Percentiles rank a stretch among this genome's conserved stretches.
These are phyloP conservation scores for Alliaria petiolata DNA, from an alignment of 345 rosid species.

Conservation along the genomic window DNA sequence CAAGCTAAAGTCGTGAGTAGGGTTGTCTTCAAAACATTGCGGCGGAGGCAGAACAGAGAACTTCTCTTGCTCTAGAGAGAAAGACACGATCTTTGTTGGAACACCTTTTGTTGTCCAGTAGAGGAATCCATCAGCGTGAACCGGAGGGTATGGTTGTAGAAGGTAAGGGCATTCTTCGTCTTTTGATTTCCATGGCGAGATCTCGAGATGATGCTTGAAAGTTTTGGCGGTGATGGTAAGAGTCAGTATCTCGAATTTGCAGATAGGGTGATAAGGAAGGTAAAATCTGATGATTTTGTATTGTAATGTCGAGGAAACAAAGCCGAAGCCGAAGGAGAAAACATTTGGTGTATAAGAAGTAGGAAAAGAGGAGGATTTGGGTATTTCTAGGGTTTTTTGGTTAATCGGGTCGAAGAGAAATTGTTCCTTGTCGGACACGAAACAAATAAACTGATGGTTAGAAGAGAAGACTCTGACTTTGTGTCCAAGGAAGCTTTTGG, in stretches of 20 bases:
- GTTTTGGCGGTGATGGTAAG: neutral
- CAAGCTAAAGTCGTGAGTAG: conserved; percentile 12
- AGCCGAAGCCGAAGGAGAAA: conserved; percentile 28
- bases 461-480: conserved; percentile 22
- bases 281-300: conserved; percentile 20
- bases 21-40: conserved; percentile 19
- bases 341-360: neutral
- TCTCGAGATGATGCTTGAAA: conserved; percentile 1
- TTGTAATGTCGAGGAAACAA: conserved; percentile 4
- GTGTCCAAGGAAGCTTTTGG: conserved; percentile 1
- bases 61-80: conserved; percentile 25
- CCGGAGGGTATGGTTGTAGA: conserved; percentile 20
- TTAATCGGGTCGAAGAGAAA: conserved; percentile 24
- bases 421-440: neutral
- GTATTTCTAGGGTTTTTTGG: conserved; percentile 16
- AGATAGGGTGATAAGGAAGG: neutral
- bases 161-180: conserved; percentile 16
- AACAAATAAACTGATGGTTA: conserved; percentile 20
- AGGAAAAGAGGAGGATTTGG: neutral
- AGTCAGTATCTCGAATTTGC: conserved; percentile 24
- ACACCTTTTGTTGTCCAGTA: conserved; percentile 20
- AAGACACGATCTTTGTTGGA: conserved; percentile 24
- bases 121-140: conserved; percentile 15
- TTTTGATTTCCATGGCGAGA: conserved; percentile 19
- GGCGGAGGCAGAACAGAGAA: conserved; percentile 25